Evolutionary conservation across 2,329 filamentous ascomycete species (phyloP), one percentile per base, ranked within the genome.

Genomic region (Neopestalotiopsis sp.): DNA sequence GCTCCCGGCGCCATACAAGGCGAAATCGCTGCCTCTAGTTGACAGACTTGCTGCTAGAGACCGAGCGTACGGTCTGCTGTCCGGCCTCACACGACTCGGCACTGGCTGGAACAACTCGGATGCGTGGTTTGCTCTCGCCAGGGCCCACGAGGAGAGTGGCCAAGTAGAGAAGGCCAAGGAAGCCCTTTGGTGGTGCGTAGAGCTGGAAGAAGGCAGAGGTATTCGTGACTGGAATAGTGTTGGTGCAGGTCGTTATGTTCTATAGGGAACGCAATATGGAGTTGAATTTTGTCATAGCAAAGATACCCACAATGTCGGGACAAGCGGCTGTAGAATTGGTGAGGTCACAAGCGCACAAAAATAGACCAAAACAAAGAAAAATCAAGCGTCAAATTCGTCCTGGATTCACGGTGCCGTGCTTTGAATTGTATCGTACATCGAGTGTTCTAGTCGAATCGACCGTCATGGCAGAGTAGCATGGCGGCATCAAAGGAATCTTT

Each of bases 151-250:
- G 80, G 90, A 94, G 77, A 93, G 93, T 68, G 93, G 92, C 0
- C 93, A 97, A 82, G 81, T 89, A 1, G 93, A 96, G 49, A 97
- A 95, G 83, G 92, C 96, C 14, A 97, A 95, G 82, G 92, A 96
- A 74, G 94, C 95, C 60, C 86, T 98, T 6, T 98, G 96, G 96
- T 98, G 95, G 94, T 97, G 95, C 75, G 93, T 99, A 13, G 94
- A 98, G 81, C 85, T 99, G 38, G 96, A 98, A 78, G 95, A 99
- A 78, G 90, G 89, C 7, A 90, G 89, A 72, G 94, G 92, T 0
- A 88, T 97, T 62, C 89, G 96, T 68, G 87, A 89, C 69, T 98
- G 95, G 96, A 87, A 85, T 38, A 90, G 88, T 72, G 86, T 94
- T 34, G 90, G 88, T 3, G 85, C 85, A 64, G 89, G 90, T 24